phyloP scores from a whole-genome alignment of 2,329 filamentous ascomycete species.

The Pseudogymnoascus sp. region DNA sequence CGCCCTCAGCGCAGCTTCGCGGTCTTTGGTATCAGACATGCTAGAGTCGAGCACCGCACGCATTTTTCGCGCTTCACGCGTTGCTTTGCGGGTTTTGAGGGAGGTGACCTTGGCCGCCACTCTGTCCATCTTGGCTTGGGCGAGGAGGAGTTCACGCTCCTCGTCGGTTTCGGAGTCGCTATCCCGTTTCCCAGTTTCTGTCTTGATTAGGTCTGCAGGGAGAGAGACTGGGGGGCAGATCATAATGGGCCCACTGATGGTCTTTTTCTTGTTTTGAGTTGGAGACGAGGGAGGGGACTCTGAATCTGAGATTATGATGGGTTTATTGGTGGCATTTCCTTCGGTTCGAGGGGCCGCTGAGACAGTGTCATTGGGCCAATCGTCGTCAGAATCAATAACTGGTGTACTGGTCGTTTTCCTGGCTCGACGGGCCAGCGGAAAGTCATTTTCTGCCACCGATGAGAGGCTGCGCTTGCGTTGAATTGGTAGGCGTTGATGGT shows the following conservation, averaged over 20 bases:
- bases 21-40: not conserved
- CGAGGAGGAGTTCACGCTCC: not conserved
- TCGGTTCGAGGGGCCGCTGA: too few species aligned
- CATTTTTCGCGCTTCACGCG: not conserved
- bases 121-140: not conserved
- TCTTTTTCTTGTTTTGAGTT: not conserved
- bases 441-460: too few species aligned
- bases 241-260: not conserved
- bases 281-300: not conserved
- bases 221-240: too few species aligned
- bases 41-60: too few species aligned
- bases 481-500: too few species aligned
- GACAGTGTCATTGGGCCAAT: not conserved
- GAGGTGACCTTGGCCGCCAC: not conserved
- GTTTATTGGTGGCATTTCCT: not conserved
- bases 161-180: not conserved
- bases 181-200: not conserved
- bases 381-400: not conserved
- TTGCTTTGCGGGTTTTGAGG: not conserved
- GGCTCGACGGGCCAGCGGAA: not conserved
- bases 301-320: not conserved
- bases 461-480: too few species aligned
- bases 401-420: not conserved
- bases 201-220: not conserved
- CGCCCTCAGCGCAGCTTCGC: not conserved